These are phyloP conservation scores for Ceratocystis destructans DNA, from an alignment of 2,329 filamentous ascomycete genomes.

Conservation along the genomic window DNA sequence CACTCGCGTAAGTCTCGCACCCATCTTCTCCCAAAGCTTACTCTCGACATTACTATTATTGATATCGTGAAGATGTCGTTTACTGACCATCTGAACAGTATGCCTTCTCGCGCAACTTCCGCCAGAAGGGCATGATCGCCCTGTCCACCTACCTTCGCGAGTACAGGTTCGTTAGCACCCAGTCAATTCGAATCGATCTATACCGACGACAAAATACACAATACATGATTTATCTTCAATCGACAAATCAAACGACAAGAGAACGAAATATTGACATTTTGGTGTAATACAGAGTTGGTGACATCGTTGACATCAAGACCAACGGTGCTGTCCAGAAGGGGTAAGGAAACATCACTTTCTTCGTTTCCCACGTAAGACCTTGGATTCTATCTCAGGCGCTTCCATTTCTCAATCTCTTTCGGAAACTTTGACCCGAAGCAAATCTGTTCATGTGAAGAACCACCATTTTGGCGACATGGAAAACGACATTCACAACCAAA, in stretches of 20 bases:
- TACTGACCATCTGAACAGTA: conserved; percentile 36
- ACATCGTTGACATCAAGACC: conserved; percentile 97
- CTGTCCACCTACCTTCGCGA: conserved; percentile 88
- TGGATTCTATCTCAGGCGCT: background rate
- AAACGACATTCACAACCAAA: background rate
- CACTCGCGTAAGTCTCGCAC: conserved; percentile 55
- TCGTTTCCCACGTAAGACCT: background rate
- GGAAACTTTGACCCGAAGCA: conserved; percentile 9
- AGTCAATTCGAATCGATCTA: conserved; percentile 11
- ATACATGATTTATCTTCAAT: conserved; percentile 19
- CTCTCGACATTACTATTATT: conserved; percentile 17
- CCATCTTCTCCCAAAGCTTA: background rate
- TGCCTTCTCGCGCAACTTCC: conserved; percentile 89
- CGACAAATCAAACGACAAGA: conserved; percentile 18
- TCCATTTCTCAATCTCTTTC: conserved; percentile 4
- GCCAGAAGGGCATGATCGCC: conserved; percentile 86
- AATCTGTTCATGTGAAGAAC: background rate
- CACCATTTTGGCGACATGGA: background rate
- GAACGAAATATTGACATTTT: conserved; percentile 13
- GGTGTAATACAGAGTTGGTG: conserved; percentile 58
- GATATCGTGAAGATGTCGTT: conserved; percentile 15
- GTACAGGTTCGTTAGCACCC: conserved; percentile 52
- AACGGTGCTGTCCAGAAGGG: conserved; percentile 98
- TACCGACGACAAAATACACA: conserved; percentile 13
- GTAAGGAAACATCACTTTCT: conserved; percentile 38